A percentile compares a stretch with the other conserved stretches of the same genome.
These are phyloP conservation scores for Torulaspora pretoriensis DNA, from an alignment of 1,139 yeast genomes.

Conservation along the genomic window DNA sequence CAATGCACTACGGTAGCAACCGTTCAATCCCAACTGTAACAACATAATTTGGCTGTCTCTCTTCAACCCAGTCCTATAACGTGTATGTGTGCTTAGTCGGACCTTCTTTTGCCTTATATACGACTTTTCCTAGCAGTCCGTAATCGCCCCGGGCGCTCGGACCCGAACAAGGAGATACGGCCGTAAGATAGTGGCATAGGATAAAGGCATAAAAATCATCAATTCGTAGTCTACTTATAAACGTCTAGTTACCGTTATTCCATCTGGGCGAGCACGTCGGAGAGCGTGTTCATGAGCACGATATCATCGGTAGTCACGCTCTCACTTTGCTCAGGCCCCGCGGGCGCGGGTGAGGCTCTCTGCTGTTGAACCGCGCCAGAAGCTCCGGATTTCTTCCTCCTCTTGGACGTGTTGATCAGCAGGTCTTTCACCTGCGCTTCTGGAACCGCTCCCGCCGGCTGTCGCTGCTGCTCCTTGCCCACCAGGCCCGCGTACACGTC, in stretches of 20 bases:
- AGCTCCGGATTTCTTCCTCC: conserved; percentile 15
- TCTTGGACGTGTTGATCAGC: conserved; percentile 19
- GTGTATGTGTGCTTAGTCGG: background rate
- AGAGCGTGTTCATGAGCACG: conserved; percentile 25
- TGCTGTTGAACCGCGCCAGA: background rate
- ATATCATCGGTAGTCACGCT: conserved; percentile 23
- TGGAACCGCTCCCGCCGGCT: conserved; percentile 3
- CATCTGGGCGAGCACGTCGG: conserved; percentile 27
- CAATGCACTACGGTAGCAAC: conserved; percentile 7
- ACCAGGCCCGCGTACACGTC: conserved; percentile 29
- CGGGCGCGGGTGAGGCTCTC: background rate
- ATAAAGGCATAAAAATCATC: conserved; percentile 1
- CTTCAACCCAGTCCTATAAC: background rate
- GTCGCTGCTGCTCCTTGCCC: conserved; percentile 8
- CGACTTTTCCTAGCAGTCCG: background rate
- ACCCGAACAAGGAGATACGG: conserved; percentile 7
- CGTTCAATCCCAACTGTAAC: conserved; percentile 13
- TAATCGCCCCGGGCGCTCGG: conserved; percentile 6
- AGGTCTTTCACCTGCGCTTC: conserved; percentile 17
- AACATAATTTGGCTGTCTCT: conserved; percentile 6
- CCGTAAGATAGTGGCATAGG: background rate
- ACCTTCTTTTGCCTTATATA: conserved; percentile 2
- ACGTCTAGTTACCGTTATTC: conserved; percentile 4
- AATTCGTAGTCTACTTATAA: conserved; percentile 1
- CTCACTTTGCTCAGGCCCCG: conserved; percentile 5